These are phyloP conservation scores for Volvox africanus DNA, from an alignment of 139 green algal genomes.

Conservation along the genomic window DNA sequence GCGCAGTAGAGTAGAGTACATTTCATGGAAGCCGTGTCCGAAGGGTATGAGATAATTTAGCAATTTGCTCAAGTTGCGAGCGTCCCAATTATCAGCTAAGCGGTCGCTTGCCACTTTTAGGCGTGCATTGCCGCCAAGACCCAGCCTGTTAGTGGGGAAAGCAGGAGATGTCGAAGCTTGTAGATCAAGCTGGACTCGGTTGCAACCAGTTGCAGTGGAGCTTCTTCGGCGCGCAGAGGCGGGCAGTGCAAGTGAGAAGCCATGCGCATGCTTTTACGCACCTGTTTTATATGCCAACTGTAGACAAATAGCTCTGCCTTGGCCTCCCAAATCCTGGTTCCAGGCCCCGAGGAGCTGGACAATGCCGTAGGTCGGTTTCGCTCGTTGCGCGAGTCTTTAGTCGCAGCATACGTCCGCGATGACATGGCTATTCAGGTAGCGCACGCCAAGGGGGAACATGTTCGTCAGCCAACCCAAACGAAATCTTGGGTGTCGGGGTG, in stretches of 20 bases:
- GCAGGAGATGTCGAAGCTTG: constrained; percentile 29
- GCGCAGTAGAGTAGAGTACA: too few relatives aligned
- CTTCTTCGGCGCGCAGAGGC: background rate
- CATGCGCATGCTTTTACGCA: background rate
- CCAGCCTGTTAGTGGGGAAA: background rate
- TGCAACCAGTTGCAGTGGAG: background rate
- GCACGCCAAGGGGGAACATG: background rate
- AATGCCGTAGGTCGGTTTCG: constrained; percentile 12
- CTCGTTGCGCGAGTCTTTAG: constrained; percentile 23
- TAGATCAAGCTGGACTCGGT: background rate
- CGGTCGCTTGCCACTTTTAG: background rate
- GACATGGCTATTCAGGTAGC: constrained; percentile 13
- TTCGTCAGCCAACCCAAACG: too few relatives aligned
- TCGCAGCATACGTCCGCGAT: constrained; percentile 18
- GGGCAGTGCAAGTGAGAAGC: background rate
- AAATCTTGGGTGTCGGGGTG: too few relatives aligned
- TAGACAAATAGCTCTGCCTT: too few relatives aligned
- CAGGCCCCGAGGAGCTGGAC: constrained; percentile 12
- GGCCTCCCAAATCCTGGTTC: too few relatives aligned
- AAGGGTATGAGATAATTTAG: too few relatives aligned
- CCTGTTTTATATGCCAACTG: too few relatives aligned
- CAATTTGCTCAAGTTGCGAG: too few relatives aligned
- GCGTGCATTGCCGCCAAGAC: constrained; percentile 21
- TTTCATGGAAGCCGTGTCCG: too few relatives aligned
- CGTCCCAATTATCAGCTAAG: too few relatives aligned